Percentiles rank a stretch among this genome's conserved stretches.
phyloP scores from a whole-genome alignment of 192 early-diverging fungal genomes.

The Coemansia sp. region DNA sequence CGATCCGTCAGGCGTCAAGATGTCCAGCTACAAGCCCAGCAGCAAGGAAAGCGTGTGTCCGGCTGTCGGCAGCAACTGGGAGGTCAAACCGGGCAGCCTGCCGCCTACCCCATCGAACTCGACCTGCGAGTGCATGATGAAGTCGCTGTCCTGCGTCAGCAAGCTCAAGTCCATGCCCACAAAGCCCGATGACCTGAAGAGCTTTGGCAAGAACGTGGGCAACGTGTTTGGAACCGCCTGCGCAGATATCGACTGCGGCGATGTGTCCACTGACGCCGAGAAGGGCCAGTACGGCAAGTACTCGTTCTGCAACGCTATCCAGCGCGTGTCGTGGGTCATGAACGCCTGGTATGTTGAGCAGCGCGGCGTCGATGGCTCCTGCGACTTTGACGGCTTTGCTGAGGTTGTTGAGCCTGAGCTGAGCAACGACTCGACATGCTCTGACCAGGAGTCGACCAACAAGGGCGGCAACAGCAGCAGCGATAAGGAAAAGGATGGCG shows the following conservation, averaged over 20 bases:
- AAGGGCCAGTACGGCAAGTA: slow-evolving; percentile 50
- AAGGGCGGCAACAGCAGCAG: slow-evolving; percentile 4
- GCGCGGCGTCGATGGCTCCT: slow-evolving; percentile 37
- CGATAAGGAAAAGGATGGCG: background rate
- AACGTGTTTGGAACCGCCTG: slow-evolving; percentile 44
- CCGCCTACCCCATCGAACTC: slow-evolving; percentile 63
- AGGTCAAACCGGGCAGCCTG: slow-evolving; percentile 51
- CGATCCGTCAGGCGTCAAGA: slow-evolving; percentile 56
- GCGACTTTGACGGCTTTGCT: slow-evolving; percentile 54
- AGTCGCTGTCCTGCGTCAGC: slow-evolving; percentile 54
- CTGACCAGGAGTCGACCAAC: slow-evolving; percentile 23
- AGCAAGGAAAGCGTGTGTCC: slow-evolving; percentile 43
- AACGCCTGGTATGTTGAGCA: slow-evolving; percentile 48
- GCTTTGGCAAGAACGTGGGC: slow-evolving; percentile 34
- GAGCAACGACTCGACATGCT: slow-evolving; percentile 38
- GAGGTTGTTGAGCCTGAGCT: slow-evolving; percentile 17
- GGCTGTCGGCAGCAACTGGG: slow-evolving; percentile 57
- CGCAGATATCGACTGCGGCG: slow-evolving; percentile 32
- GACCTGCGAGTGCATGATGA: slow-evolving; percentile 65
- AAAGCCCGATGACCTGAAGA: slow-evolving; percentile 12
- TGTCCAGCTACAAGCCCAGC: slow-evolving; percentile 54
- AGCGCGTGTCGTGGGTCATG: slow-evolving; percentile 52
- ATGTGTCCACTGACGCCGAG: slow-evolving; percentile 28
- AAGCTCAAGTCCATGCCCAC: slow-evolving; percentile 28
- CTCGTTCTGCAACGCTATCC: slow-evolving; percentile 41